Evolutionary conservation across 768 basidiomycete genomes (phyloP).

Genomic region (Mycena crocata): DNA sequence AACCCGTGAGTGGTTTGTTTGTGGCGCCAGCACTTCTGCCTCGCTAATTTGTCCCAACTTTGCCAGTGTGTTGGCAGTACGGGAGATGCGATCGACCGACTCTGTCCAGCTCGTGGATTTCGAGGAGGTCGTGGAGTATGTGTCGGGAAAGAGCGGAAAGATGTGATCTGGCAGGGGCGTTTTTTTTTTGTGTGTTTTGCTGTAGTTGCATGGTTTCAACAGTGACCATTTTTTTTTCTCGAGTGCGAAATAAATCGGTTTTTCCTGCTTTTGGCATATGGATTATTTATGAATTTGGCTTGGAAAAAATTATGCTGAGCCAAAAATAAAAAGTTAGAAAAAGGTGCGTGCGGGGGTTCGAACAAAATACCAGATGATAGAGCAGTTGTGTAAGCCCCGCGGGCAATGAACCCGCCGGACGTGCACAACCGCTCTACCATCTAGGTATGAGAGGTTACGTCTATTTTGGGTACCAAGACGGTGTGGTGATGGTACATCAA

Average conservation of each 20-base stretch:
- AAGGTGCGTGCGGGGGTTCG: too few species aligned
- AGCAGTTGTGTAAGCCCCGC: not conserved
- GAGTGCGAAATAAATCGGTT: not conserved
- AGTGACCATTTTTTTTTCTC: too few species aligned
- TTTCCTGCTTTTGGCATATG: too few species aligned
- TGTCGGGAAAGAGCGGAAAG: too few species aligned
- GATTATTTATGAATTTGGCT: too few species aligned
- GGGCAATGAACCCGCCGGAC: not conserved
- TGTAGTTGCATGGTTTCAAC: too few species aligned
- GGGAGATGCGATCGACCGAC: not conserved
- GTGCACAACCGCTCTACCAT: not conserved
- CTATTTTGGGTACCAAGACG: not conserved
- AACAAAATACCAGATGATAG: not conserved
- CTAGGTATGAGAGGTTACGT: not conserved
- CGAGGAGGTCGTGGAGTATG: not conserved
- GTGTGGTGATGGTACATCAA: not conserved
- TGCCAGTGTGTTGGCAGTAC: not conserved
- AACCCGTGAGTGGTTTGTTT: not conserved
- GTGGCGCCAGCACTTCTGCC: not conserved
- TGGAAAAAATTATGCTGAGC: not conserved
- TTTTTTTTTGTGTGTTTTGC: too few species aligned
- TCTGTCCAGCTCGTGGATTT: not conserved
- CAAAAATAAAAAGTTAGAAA: too few species aligned
- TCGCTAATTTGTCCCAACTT: not conserved
- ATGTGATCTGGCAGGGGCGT: not conserved